These are phyloP conservation scores for Coemansia sp. DNA, from an alignment of 192 early-diverging fungal species.

Conservation along the genomic window DNA sequence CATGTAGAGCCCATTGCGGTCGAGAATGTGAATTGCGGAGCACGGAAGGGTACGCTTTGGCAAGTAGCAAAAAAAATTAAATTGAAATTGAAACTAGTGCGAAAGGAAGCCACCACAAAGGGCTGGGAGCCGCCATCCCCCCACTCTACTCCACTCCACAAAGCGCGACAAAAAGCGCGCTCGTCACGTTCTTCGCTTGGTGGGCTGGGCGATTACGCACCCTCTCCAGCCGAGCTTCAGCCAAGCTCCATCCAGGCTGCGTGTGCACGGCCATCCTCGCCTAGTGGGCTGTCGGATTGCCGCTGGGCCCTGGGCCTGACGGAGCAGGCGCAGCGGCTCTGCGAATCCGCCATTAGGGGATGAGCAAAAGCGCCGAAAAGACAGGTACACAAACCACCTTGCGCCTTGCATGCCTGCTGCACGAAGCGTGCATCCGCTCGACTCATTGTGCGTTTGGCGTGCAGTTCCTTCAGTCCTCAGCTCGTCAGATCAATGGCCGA, in stretches of 20 bases:
- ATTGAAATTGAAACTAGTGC: too few relatives aligned
- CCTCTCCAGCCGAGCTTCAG: too few relatives aligned
- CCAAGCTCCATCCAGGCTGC: too few relatives aligned
- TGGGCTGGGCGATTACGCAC: too few relatives aligned
- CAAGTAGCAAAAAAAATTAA: not conserved
- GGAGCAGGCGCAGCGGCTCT: not conserved
- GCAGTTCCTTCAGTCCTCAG: not conserved
- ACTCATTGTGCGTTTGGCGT: not conserved
- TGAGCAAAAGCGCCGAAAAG: slow-evolving; percentile 1
- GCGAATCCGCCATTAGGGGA: not conserved
- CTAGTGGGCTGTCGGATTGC: not conserved
- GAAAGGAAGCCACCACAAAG: not conserved
- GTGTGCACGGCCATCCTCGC: not conserved
- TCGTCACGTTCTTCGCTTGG: too few relatives aligned
- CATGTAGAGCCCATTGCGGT: slow-evolving; percentile 41
- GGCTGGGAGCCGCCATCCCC: too few relatives aligned
- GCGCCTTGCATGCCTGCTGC: not conserved
- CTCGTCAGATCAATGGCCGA: not conserved
- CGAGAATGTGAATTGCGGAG: not conserved
- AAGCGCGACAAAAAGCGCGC: too few relatives aligned
- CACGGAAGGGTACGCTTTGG: slow-evolving; percentile 1
- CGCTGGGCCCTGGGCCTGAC: not conserved
- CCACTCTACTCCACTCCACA: too few relatives aligned
- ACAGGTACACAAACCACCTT: not conserved
- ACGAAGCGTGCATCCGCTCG: not conserved